phyloP scores from a whole-genome alignment of 805 yeast species.

The Suhomyces sp. region DNA sequence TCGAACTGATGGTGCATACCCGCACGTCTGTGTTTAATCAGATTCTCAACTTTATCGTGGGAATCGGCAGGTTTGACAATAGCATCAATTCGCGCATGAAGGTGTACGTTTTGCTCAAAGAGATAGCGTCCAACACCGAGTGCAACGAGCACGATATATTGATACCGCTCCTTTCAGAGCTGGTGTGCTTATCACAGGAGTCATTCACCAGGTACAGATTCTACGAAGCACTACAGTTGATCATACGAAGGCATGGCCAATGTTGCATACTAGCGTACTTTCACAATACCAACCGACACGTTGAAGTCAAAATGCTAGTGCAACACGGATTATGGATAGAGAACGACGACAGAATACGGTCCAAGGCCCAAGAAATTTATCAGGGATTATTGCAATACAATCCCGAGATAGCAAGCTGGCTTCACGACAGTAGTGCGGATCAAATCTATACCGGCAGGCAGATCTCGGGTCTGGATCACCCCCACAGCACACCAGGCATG shows the following conservation, averaged over 20 bases:
- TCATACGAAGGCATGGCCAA: conserved; percentile 24
- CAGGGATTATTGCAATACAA: conserved; percentile 11
- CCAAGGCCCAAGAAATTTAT: conserved; percentile 23
- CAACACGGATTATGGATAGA: conserved; percentile 35
- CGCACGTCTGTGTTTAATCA: conserved; percentile 29
- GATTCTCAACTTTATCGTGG: conserved; percentile 34
- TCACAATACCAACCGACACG: conserved; percentile 13
- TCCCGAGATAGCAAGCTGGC: conserved; percentile 11
- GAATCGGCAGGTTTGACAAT: conserved; percentile 18
- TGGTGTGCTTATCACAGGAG: conserved; percentile 23
- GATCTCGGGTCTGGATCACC: background rate
- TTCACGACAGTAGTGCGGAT: background rate
- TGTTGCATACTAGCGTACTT: conserved; percentile 38
- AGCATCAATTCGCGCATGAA: conserved; percentile 11
- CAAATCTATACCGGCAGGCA: background rate
- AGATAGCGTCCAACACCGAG: conserved; percentile 12
- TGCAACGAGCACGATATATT: conserved; percentile 31
- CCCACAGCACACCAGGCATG: background rate
- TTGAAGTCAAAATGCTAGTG: conserved; percentile 25
- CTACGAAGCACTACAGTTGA: conserved; percentile 21
- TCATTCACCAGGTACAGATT: conserved; percentile 18
- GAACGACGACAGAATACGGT: conserved; percentile 19
- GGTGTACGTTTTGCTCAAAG: conserved; percentile 15
- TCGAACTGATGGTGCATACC: conserved; percentile 18
- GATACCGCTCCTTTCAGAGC: conserved; percentile 35